Percentiles rank a stretch among this genome's conserved stretches.
These are phyloP conservation scores for Oryza longistaminata DNA, from an alignment of 176 grass and related monocot genomes.

Conservation along the genomic window DNA sequence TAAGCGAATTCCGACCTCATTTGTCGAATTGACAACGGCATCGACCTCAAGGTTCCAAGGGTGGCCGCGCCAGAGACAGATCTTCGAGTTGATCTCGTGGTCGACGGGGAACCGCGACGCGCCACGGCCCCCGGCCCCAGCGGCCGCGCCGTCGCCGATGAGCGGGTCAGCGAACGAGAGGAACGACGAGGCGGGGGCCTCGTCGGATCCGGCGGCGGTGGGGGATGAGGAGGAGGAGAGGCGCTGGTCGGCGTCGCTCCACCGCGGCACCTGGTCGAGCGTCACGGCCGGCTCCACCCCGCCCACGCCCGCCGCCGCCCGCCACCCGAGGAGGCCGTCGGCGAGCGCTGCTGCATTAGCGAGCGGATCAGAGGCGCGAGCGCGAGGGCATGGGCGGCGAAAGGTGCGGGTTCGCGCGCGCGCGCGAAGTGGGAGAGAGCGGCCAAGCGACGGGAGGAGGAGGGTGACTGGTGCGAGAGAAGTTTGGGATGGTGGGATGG, in stretches of 20 bases:
- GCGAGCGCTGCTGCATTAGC: slow-evolving; percentile 50
- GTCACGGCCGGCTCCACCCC: slow-evolving; percentile 66
- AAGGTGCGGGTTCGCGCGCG: slow-evolving; percentile 21
- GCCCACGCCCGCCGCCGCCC: slow-evolving; percentile 33
- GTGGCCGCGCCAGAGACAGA: slow-evolving; percentile 88
- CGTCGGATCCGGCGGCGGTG: slow-evolving; percentile 29
- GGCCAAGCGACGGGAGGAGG: background rate
- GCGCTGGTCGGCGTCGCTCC: slow-evolving; percentile 86
- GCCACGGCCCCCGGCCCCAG: slow-evolving; percentile 36
- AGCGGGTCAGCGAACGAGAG: slow-evolving; percentile 71
- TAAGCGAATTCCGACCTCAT: slow-evolving; percentile 59
- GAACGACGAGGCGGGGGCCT: slow-evolving; percentile 21
- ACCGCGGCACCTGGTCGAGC: slow-evolving; percentile 86
- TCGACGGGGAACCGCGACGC: slow-evolving; percentile 75
- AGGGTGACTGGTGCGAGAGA: background rate
- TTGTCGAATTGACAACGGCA: slow-evolving; percentile 97
- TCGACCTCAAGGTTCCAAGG: slow-evolving; percentile 97
- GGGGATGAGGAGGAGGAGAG: slow-evolving; percentile 19
- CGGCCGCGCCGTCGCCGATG: slow-evolving; percentile 43
- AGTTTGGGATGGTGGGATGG: slow-evolving; percentile 12
- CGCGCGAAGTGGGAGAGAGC: slow-evolving; percentile 36
- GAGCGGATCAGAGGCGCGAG: slow-evolving; percentile 23
- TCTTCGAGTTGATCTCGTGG: slow-evolving; percentile 78
- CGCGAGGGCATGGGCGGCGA: background rate
- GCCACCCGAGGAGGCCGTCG: slow-evolving; percentile 21